Base-by-base conservation (phyloP, 306 rosid genomes). In the Cucurbita argyrosperma region DNA sequence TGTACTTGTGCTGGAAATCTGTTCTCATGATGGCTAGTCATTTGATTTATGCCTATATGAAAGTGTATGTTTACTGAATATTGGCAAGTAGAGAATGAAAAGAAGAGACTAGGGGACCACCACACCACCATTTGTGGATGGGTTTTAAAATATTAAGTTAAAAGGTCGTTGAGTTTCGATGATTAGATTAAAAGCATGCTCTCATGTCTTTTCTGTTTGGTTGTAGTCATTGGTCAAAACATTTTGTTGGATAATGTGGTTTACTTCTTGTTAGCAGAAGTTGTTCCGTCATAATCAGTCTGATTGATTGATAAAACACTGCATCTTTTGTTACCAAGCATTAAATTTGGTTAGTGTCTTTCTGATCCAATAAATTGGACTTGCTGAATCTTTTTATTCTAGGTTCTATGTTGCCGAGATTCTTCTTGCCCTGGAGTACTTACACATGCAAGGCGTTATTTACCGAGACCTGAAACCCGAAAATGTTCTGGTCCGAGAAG, bases 401-500 rank as follows among this genome's bases (percentile, higher is more conserved):
- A 95, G 99, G 85, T 95, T 95, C 80, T 95, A 95, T 80, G 92
- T 87, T 54, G 91, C 99, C 54, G 99, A 95, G 77, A 91, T 91
- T 71, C 97, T 95, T 57, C 96, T 95, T 37, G 97, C 96, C 42
- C 75, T 95, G 78, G 99, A 95, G 86, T 95, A 95, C 79, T 82
- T 95, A 70, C 99, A 95, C 82, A 91, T 95, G 99, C 90, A 87
- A 46, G 99, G 97, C 43, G 99, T 95, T 66, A 90, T 95, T 45
- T 95, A 95, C 81, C 96, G 97, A 76, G 97, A 95, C 74, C 82
- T 95, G 77, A 95, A 91, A 87, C 99, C 99, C 8, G 97, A 91
- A 83, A 95, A 91, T 74, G 88, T 95, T 68, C 77, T 95, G 40
- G 97, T 95, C 9, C 89, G 97, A 81, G 99, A 95, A 83, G 99